Evolutionary conservation across 1,139 yeast genomes (phyloP).

Genomic region (Ogataea hybrid): DNA sequence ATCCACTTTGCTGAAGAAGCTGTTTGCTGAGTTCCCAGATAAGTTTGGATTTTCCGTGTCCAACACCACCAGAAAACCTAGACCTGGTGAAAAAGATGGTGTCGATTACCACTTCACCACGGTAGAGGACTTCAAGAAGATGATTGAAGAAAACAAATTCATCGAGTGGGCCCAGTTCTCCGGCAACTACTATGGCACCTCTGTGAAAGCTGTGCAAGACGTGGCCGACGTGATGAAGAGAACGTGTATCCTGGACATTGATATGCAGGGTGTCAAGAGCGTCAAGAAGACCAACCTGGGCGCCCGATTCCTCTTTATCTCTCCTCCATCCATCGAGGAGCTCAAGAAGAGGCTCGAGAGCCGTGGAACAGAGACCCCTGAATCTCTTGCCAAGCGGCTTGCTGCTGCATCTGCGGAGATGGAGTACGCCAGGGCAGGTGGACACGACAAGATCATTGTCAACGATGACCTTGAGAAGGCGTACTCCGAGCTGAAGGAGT

Average conservation of each 20-base stretch:
- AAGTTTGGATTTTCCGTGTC: slow-evolving; percentile 93
- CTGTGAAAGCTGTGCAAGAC: slow-evolving; percentile 78
- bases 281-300: slow-evolving; percentile 80
- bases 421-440: slow-evolving; percentile 86
- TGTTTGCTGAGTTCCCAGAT: slow-evolving; percentile 87
- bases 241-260: slow-evolving; percentile 91
- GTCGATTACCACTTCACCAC: slow-evolving; percentile 84
- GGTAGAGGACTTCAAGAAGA: slow-evolving; percentile 72
- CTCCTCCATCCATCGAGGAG: slow-evolving; percentile 88
- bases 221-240: slow-evolving; percentile 57
- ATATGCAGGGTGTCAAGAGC: slow-evolving; percentile 97
- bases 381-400: slow-evolving; percentile 77
- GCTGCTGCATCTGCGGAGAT: slow-evolving; percentile 85
- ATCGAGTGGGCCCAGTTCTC: slow-evolving; percentile 98
- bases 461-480: slow-evolving; percentile 92
- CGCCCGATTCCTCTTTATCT: slow-evolving; percentile 81
- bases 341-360: slow-evolving; percentile 71
- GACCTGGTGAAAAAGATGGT: slow-evolving; percentile 89
- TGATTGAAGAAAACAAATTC: slow-evolving; percentile 73
- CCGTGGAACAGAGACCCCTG: slow-evolving; percentile 94
- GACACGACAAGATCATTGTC: slow-evolving; percentile 85
- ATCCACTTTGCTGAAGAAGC: slow-evolving; percentile 85
- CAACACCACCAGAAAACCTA: slow-evolving; percentile 88
- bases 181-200: slow-evolving; percentile 95
- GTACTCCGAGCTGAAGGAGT: slow-evolving; percentile 72